Evolutionary conservation across 208 protist species (phyloP).

Genomic region (Trypanosomatidae sp.): DNA sequence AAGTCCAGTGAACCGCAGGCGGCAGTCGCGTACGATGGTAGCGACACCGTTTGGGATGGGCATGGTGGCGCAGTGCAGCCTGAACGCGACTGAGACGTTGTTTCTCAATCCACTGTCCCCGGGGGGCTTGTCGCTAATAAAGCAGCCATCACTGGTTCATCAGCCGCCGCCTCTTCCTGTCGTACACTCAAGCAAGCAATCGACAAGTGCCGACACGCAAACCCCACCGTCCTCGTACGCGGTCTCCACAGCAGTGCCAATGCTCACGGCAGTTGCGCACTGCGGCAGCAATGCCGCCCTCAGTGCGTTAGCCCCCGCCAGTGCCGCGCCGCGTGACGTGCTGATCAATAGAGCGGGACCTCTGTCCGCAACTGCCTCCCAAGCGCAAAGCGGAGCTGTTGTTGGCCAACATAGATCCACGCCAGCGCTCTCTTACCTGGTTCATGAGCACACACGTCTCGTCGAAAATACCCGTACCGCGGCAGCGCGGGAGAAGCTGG

Average conservation of each 20-base stretch:
- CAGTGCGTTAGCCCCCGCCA: not conserved
- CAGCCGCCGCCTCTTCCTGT: not conserved
- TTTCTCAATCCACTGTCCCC: not conserved
- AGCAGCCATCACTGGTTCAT: not conserved
- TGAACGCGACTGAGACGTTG: not conserved
- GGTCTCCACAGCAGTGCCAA: not conserved
- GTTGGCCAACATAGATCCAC: not conserved
- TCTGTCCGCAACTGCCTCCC: not conserved
- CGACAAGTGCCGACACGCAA: not conserved
- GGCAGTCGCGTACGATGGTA: not conserved
- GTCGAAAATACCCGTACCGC: not conserved
- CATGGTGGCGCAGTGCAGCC: not conserved
- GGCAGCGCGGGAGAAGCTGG: conserved; percentile 3
- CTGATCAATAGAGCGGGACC: not conserved
- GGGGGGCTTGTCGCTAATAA: not conserved
- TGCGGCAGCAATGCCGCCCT: not conserved
- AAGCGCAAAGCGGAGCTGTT: not conserved
- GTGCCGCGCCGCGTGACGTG: not conserved
- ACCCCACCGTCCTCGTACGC: not conserved
- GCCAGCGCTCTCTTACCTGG: not conserved
- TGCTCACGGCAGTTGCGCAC: not conserved
- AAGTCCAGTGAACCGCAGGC: not conserved
- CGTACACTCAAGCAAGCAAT: not conserved
- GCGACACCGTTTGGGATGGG: not conserved
- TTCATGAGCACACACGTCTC: not conserved